Evolutionary conservation across 495 filamentous ascomycete species (phyloP).

Genomic region (Thozetella sp.): DNA sequence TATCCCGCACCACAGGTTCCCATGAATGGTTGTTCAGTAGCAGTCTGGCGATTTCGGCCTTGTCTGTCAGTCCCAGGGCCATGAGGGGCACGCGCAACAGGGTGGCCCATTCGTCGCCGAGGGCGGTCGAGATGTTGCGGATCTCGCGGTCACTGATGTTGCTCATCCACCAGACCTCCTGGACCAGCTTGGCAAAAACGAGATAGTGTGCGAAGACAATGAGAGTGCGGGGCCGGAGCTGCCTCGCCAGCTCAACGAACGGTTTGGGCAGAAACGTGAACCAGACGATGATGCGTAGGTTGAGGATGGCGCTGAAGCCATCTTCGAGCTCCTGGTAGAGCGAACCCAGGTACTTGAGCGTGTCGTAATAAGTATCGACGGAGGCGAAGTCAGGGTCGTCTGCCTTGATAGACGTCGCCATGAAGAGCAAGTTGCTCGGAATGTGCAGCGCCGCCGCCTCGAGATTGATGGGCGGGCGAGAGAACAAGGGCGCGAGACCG

Average conservation of each 20-base stretch:
- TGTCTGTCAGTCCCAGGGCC: constrained; percentile 17
- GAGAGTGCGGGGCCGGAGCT: constrained; percentile 54
- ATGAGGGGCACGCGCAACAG: constrained; percentile 34
- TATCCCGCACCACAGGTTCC: constrained; percentile 21
- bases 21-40: constrained; percentile 36
- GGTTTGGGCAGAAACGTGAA: constrained; percentile 47
- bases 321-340: constrained; percentile 40
- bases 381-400: constrained; percentile 28
- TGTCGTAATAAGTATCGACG: constrained; percentile 30
- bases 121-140: constrained; percentile 28
- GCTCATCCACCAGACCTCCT: constrained; percentile 43
- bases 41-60: constrained; percentile 25
- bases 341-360: constrained; percentile 40
- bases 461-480: constrained; percentile 36
- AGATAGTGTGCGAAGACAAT: constrained; percentile 50
- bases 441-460: constrained; percentile 30
- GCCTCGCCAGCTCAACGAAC: constrained; percentile 52
- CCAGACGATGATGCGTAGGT: constrained; percentile 41
- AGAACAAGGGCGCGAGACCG: constrained; percentile 35
- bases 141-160: constrained; percentile 40
- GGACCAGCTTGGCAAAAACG: constrained; percentile 37
- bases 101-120: constrained; percentile 33
- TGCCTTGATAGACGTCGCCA: constrained; percentile 34
- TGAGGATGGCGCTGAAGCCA: constrained; percentile 33
- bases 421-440: constrained; percentile 42